phyloP scores from a whole-genome alignment of 2,329 filamentous ascomycete species.

The Gaeumannomyces sp. region DNA sequence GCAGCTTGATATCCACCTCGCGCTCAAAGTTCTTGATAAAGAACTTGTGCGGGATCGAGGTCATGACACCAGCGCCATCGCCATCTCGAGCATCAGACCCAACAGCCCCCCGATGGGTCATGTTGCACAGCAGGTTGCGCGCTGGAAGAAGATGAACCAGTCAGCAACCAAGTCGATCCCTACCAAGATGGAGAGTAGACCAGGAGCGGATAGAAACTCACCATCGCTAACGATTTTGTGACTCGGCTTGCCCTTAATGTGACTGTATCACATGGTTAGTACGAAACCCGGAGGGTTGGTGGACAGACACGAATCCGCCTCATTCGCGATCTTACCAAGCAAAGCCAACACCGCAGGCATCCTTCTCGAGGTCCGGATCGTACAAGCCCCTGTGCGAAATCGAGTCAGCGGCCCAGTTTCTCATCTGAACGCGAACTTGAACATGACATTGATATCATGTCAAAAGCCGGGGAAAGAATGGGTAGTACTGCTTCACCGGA shows the following conservation, averaged over 20 bases:
- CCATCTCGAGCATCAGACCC: slow-evolving; percentile 97
- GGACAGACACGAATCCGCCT: not conserved
- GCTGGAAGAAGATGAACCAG: slow-evolving; percentile 41
- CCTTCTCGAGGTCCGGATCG: slow-evolving; percentile 92
- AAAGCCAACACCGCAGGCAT: slow-evolving; percentile 99
- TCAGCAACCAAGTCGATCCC: not conserved
- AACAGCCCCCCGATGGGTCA: slow-evolving; percentile 98
- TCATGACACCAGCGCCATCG: slow-evolving; percentile 99
- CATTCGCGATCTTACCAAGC: slow-evolving; percentile 60
- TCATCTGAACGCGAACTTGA: not conserved
- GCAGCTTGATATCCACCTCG: slow-evolving; percentile 81
- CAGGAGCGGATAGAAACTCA: slow-evolving; percentile 36
- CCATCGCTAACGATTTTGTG: slow-evolving; percentile 99
- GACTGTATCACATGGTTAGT: slow-evolving; percentile 43
- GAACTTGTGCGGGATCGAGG: slow-evolving; percentile 95
- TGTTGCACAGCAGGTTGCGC: slow-evolving; percentile 94
- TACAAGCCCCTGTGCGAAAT: slow-evolving; percentile 66
- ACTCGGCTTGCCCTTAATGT: slow-evolving; percentile 95
- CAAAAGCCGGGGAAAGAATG: not conserved
- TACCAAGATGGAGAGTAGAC: too few relatives aligned
- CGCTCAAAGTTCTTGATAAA: slow-evolving; percentile 97
- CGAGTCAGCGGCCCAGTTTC: slow-evolving; percentile 9
- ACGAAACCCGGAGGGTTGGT: too few relatives aligned
- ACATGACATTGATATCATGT: not conserved
- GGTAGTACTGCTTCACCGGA: slow-evolving; percentile 78